Evolutionary conservation across 75 land plant genomes (phyloP).

Genomic region (Cryptomeria japonica): DNA sequence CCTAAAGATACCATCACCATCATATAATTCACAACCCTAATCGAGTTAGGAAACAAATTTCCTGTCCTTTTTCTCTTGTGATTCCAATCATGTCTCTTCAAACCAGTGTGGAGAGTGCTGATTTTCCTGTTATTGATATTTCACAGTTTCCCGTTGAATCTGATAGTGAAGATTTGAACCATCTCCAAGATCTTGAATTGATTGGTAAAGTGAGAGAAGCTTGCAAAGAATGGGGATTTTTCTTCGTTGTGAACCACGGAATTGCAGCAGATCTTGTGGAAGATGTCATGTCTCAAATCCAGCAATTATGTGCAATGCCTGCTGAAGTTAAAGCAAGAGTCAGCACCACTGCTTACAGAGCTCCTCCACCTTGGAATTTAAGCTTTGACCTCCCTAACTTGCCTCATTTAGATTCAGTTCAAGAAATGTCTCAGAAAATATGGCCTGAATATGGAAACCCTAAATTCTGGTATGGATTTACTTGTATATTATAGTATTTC

Average conservation of each 20-base stretch:
- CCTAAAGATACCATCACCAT: no score
- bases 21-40: no score
- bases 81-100: no score
- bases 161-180: background rate
- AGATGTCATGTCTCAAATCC: conserved; percentile 3
- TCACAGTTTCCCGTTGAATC: background rate
- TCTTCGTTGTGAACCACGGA: conserved; percentile 56
- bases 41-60: no score
- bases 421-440: background rate
- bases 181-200: background rate
- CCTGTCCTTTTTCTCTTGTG: no score
- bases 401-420: background rate
- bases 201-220: conserved; percentile 15
- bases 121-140: background rate
- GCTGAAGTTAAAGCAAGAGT: conserved; percentile 19
- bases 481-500: no score
- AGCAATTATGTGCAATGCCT: conserved; percentile 35
- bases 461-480: background rate
- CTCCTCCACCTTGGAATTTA: no score
- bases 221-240: conserved; percentile 60
- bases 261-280: conserved; percentile 23
- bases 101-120: background rate
- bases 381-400: background rate
- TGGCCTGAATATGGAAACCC: background rate
- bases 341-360: background rate